A percentile compares a stretch with the other conserved stretches of the same genome.
Evolutionary conservation across 2,329 filamentous ascomycete species (phyloP).

Genomic region (Fusarium metavorans): DNA sequence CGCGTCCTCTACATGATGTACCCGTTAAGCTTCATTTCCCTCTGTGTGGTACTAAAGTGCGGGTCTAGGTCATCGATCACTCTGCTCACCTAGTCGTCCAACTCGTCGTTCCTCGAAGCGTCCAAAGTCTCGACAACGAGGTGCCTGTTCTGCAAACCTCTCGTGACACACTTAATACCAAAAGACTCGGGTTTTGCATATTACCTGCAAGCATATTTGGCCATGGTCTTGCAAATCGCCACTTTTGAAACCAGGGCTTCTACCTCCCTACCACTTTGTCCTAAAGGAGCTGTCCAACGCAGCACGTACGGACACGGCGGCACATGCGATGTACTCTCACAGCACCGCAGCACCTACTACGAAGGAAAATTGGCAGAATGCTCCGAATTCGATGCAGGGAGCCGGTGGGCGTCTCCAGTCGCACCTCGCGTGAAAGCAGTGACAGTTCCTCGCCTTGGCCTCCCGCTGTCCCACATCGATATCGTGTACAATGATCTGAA

Average conservation of each 20-base stretch:
- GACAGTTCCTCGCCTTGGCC: constrained; percentile 42
- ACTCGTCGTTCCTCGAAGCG: neutral
- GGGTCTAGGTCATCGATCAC: neutral
- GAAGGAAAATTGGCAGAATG: constrained; percentile 38
- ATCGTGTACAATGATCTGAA: constrained; percentile 48
- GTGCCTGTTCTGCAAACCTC: neutral
- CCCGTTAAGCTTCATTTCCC: constrained; percentile 1
- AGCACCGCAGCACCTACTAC: constrained; percentile 19
- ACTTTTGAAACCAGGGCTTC: neutral
- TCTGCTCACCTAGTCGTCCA: neutral
- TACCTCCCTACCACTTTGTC: neutral
- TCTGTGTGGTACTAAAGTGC: neutral
- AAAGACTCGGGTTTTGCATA: neutral
- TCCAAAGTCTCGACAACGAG: neutral
- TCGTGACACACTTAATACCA: neutral
- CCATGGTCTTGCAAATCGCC: neutral
- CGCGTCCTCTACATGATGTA: neutral
- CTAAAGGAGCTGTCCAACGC: constrained; percentile 23
- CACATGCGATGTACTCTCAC: constrained; percentile 31
- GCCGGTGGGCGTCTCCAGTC: constrained; percentile 37
- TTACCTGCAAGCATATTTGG: neutral
- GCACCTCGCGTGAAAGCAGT: constrained; percentile 39
- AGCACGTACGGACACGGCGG: constrained; percentile 18
- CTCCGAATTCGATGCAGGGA: constrained; percentile 46
- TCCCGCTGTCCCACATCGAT: constrained; percentile 43